A percentile compares a stretch with the other conserved stretches of the same genome.
phyloP scores from a whole-genome alignment of 2,329 filamentous ascomycete species.

The Rutstroemia sp. region DNA sequence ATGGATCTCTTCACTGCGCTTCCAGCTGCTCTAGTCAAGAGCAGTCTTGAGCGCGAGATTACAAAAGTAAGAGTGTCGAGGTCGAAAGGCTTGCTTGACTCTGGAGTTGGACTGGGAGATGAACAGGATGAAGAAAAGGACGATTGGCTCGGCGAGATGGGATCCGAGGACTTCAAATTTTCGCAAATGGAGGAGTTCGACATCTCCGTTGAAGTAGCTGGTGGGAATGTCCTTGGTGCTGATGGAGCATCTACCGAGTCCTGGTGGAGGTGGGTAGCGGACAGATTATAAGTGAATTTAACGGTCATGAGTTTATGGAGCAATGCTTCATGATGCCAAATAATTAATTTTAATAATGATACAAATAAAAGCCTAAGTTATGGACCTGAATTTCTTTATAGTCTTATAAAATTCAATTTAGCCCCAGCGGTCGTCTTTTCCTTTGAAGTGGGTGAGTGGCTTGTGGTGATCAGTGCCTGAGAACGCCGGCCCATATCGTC shows the following conservation, averaged over 20 bases:
- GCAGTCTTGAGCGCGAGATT: constrained; percentile 72
- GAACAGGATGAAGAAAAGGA: constrained; percentile 64
- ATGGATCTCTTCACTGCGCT: constrained; percentile 90
- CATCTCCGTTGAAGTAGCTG: constrained; percentile 67
- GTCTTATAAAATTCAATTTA: too few relatives aligned
- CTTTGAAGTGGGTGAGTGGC: too few relatives aligned
- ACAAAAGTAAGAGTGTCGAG: constrained; percentile 67
- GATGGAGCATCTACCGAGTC: constrained; percentile 65
- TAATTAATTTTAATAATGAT: not conserved
- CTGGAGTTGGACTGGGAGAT: constrained; percentile 58
- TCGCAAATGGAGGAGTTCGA: constrained; percentile 76
- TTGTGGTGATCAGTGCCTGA: too few relatives aligned
- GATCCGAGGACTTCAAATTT: constrained; percentile 72
- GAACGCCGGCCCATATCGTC: too few relatives aligned
- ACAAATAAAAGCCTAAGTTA: not conserved
- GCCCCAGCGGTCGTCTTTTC: too few relatives aligned
- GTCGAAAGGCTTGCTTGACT: constrained; percentile 76
- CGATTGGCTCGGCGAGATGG: constrained; percentile 76
- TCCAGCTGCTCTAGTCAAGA: constrained; percentile 67
- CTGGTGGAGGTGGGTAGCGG: constrained; percentile 89
- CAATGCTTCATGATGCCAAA: not conserved
- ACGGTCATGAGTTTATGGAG: not conserved
- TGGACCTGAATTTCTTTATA: not conserved
- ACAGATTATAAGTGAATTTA: constrained; percentile 48
- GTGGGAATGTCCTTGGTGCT: constrained; percentile 59